Conservation (phyloP, 768 basidiomycete genomes). For the Mycena metata region DNA sequence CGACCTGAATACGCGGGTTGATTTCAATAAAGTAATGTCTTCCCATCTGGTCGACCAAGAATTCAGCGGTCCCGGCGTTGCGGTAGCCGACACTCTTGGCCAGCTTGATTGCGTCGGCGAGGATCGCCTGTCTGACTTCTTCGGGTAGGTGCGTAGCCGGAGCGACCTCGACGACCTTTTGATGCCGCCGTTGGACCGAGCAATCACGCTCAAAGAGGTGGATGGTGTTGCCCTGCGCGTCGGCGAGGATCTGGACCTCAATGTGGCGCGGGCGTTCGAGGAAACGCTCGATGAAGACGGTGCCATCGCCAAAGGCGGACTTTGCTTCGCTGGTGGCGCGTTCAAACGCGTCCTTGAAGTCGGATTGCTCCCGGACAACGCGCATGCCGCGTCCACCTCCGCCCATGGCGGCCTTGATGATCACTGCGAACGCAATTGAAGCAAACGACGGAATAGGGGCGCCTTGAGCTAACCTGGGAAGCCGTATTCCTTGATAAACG, state of each 20-base stretch:
- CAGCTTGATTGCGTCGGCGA: slow-evolving; percentile 92
- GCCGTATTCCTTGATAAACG: slow-evolving; percentile 95
- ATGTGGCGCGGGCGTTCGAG: slow-evolving; percentile 97
- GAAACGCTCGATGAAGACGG: slow-evolving; percentile 98
- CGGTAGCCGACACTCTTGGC: slow-evolving; percentile 94
- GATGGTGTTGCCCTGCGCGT: slow-evolving; percentile 92
- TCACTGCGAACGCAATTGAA: slow-evolving; percentile 65
- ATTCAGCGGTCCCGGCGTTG: slow-evolving; percentile 98
- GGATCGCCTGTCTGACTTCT: slow-evolving; percentile 89
- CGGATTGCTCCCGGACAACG: slow-evolving; percentile 93
- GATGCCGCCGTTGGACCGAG: slow-evolving; percentile 97
- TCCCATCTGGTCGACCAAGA: slow-evolving; percentile 96
- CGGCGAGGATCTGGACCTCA: slow-evolving; percentile 96
- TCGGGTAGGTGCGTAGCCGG: slow-evolving; percentile 96
- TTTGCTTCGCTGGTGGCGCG: slow-evolving; percentile 96
- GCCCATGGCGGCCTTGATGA: slow-evolving; percentile 99
- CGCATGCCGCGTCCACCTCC: slow-evolving; percentile 99
- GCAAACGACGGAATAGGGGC: not conserved
- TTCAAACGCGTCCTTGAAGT: slow-evolving; percentile 90
- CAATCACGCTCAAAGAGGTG: slow-evolving; percentile 99
- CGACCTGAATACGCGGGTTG: slow-evolving; percentile 99
- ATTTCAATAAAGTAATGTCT: slow-evolving; percentile 99
- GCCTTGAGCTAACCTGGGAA: slow-evolving; percentile 77
- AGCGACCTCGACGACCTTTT: slow-evolving; percentile 99
- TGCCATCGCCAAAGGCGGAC: slow-evolving; percentile 97